Base-by-base conservation (phyloP, 352 stramenopile species). In the Globisporangium megalacanthum region DNA sequence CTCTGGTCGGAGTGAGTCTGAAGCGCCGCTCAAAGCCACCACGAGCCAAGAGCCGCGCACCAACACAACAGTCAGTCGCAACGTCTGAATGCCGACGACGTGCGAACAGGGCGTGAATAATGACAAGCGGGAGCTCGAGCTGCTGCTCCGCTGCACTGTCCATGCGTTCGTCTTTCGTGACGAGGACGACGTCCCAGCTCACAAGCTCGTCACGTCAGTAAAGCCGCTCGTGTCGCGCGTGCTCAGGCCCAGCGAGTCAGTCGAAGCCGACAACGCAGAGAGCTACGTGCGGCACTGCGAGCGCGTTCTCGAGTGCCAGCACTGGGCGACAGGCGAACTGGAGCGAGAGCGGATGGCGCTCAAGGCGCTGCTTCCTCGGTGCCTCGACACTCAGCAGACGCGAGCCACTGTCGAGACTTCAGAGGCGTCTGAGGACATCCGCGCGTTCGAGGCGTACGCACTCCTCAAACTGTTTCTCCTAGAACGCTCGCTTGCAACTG, bases 401-500 rank as follows among this genome's bases (percentile, higher is more conserved):
- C 56, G 35, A 48, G 17, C 25, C 39, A 25, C 31, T 29, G 6
- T 15, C 10, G 33, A 9, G 0, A 13, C 45, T 10, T 31, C 47
- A 11, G 36, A 25, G 25, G 4, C 25, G 25, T 29, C 25, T 6
- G 45, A 57, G 17, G 22, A 56, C 36, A 60, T 57, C 22, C 33
- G 45, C 17, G 15, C 68, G 6, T 62, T 68, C 22, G 75, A 83
- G 47, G 73, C 60, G 29, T 86, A 81, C 11, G 73, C 77, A n/a
- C 60, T 89, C 46, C 54, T 88, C 36, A 81, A 83, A 47, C 62
- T 89, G 19, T 85, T 88, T 47, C 51, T 81, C 7, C 49, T 69
- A 0, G 71, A 85, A 39, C 56, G 63, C 10, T 57, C 63, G 50
- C 10, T 9, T 11, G 19, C 35, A 14, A 39, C 9, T 31, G 14